A percentile compares a stretch with the other conserved stretches of the same genome.
Conservation (phyloP, 768 basidiomycete genomes). For the Amanita pallidorosea region DNA sequence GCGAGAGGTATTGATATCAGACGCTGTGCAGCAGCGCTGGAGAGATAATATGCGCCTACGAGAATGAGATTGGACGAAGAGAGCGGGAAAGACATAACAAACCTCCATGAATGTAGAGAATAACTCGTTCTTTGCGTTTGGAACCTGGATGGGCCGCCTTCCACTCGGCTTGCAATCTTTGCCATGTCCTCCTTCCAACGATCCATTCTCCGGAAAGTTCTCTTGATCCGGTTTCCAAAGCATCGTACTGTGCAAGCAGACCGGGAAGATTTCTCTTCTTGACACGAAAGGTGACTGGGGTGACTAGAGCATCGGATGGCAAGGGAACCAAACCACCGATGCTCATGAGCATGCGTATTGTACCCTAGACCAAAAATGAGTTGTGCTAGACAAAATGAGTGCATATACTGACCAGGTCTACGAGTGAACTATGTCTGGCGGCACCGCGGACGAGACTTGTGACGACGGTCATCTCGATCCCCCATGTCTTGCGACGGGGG, state of each 20-base stretch:
- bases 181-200: conserved; percentile 89
- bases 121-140: conserved; percentile 59
- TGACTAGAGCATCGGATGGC: conserved; percentile 87
- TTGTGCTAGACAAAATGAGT: neutral
- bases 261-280: conserved; percentile 63
- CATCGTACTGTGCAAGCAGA: conserved; percentile 68
- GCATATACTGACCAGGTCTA: conserved; percentile 56
- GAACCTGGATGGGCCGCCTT: conserved; percentile 28
- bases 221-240: conserved; percentile 60
- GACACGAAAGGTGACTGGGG: conserved; percentile 87
- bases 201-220: conserved; percentile 96
- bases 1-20: conserved; percentile 85
- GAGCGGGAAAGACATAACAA: neutral
- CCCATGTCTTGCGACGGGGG: conserved; percentile 86
- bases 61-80: neutral
- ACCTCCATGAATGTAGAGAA: conserved; percentile 95
- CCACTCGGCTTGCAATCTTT: conserved; percentile 75
- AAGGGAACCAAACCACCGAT: conserved; percentile 76
- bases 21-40: conserved; percentile 84
- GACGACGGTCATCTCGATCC: conserved; percentile 87
- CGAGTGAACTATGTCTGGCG: conserved; percentile 68
- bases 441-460: conserved; percentile 80
- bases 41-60: conserved; percentile 85
- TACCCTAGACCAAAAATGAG: conserved; percentile 22
- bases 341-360: conserved; percentile 57